Evolutionary conservation across 2,329 filamentous ascomycete genomes (phyloP).

Genomic region (Zelopaecilomyces penicillatus): DNA sequence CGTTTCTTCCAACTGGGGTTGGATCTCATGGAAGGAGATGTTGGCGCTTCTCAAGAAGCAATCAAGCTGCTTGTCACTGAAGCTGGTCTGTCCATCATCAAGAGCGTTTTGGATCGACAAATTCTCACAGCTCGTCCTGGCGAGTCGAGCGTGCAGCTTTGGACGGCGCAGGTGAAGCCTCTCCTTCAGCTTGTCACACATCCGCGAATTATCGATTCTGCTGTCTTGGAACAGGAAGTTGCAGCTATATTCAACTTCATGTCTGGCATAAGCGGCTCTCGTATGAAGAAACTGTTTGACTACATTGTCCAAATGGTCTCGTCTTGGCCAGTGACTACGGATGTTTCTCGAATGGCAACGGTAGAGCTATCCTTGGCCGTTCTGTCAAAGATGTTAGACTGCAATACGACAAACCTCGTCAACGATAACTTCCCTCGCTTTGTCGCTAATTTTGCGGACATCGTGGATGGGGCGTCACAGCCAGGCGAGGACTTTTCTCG

Average conservation of each 20-base stretch:
- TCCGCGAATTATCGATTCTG: constrained; percentile 24
- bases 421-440: constrained; percentile 12
- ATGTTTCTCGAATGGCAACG: constrained; percentile 12
- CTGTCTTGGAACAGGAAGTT: constrained; percentile 30
- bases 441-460: constrained; percentile 14
- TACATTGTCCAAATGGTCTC: constrained; percentile 19
- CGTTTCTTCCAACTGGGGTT: constrained; percentile 13
- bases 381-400: constrained; percentile 27
- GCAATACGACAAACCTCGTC: constrained; percentile 26
- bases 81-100: constrained; percentile 20
- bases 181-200: constrained; percentile 30
- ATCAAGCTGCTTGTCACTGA: constrained; percentile 19
- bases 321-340: constrained; percentile 8
- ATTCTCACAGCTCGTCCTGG: constrained; percentile 8
- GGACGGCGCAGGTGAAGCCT: constrained; percentile 19
- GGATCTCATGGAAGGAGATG: constrained; percentile 14
- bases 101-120: constrained; percentile 16
- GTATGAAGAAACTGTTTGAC: constrained; percentile 24
- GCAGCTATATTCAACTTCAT: constrained; percentile 26
- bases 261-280: constrained; percentile 23
- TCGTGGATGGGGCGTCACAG: constrained; percentile 10
- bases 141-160: constrained; percentile 12
- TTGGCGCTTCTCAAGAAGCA: constrained; percentile 13
- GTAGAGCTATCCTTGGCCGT: constrained; percentile 23
- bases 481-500: constrained; percentile 16